phyloP scores from a whole-genome alignment of 352 stramenopile genomes.

The Pythium utonaiense region DNA sequence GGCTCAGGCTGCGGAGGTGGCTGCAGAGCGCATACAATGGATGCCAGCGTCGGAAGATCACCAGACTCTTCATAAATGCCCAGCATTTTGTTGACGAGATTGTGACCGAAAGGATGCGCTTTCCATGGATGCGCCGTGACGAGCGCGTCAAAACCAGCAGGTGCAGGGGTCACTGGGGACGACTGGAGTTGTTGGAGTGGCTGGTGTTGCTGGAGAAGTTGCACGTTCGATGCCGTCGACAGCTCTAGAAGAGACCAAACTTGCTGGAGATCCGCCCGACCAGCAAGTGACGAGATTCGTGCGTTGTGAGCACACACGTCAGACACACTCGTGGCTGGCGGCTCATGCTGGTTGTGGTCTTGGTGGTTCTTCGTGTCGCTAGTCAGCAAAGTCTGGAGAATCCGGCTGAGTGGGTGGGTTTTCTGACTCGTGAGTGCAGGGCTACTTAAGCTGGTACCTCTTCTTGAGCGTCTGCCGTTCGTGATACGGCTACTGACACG shows the following conservation, averaged over 20 bases:
- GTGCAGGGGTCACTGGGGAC: not conserved
- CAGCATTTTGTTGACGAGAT: constrained; percentile 72
- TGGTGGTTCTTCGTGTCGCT: constrained; percentile 2
- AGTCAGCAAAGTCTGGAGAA: constrained; percentile 41
- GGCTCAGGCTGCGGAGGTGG: not conserved
- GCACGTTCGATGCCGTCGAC: constrained; percentile 45
- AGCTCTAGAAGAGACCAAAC: constrained; percentile 81
- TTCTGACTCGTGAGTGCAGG: constrained; percentile 13
- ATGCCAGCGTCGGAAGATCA: constrained; percentile 70
- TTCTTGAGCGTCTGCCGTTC: not conserved
- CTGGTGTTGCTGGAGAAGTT: constrained; percentile 27
- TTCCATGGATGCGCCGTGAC: constrained; percentile 65
- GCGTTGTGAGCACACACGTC: constrained; percentile 64
- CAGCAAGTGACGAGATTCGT: constrained; percentile 43
- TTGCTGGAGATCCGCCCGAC: constrained; percentile 66
- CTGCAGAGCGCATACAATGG: constrained; percentile 67
- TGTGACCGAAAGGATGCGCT: constrained; percentile 75
- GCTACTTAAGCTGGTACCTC: constrained; percentile 8
- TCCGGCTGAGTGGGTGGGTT: constrained; percentile 39
- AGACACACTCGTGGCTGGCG: constrained; percentile 16
- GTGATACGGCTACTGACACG: constrained; percentile 11
- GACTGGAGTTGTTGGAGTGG: constrained; percentile 30
- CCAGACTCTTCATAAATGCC: constrained; percentile 76
- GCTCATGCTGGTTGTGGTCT: not conserved
- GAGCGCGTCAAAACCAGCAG: constrained; percentile 19